Evolutionary conservation across 495 filamentous ascomycete genomes (phyloP), one percentile per base, ranked within the genome.

Genomic region (Tuber magnatum): DNA sequence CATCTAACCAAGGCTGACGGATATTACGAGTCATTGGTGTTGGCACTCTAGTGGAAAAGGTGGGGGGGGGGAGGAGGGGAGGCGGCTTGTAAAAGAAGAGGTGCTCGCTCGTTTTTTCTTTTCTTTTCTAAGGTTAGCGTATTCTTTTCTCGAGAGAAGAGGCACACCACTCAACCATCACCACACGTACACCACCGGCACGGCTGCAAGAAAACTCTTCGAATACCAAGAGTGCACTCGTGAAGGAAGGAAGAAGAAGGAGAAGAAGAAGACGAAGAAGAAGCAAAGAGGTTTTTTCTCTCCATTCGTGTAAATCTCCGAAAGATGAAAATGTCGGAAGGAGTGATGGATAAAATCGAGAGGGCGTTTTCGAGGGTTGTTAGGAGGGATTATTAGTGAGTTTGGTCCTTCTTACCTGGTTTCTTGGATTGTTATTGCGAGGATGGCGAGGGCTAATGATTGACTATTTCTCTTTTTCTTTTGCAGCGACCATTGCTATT

Each of bases 281-380:
- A 32, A 61, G 51, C 10, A 61, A 51, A n/a, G 28, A 0, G 32
- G 3, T 3, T 65, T 16, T 32, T 65, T 18, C 32, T 35, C 5
- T 42, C 14, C 12, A 3, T 44, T 16, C 42, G 43, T 65, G 12
- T 20, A 10, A 35, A 9, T 32, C 10, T 61, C 28, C 56, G 28
- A 20, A 65, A 65, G 4, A 2, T 8, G n/a, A 32, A 32, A 35
- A 65, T 65, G 28, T 35, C 72, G 72, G 74, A 73, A 70, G 38
- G 68, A 71, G 56, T 32, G 51, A 61, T 75, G 41, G 73, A 69
- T 71, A 48, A 73, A 69, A 74, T 48, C 75, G 74, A 69, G 75
- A 61, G 61, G 68, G 28, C 24, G 61, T 77, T 61, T 75, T 75
- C 72, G 41, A 68, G 73, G 32, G 14, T 39, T 68, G 68, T 48